A percentile compares a stretch with the other conserved stretches of the same genome.
Conservation (phyloP, 345 rosid genomes). For the Eucalyptus pumila region DNA sequence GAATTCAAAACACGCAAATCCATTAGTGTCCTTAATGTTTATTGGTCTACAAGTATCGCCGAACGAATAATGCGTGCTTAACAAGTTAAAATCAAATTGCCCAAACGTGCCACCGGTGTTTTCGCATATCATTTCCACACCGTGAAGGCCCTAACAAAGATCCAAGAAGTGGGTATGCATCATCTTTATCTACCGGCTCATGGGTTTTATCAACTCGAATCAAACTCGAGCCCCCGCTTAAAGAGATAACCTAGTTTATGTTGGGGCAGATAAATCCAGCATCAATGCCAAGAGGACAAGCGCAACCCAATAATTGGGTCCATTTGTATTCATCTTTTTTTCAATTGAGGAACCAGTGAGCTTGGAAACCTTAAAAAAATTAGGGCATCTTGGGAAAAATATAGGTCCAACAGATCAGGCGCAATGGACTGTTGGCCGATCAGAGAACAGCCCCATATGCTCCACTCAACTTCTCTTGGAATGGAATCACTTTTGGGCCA, state of each 20-base stretch:
- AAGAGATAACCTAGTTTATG: background rate
- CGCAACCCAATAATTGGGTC: background rate
- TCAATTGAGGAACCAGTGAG: background rate
- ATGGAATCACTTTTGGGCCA: background rate
- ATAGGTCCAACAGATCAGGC: background rate
- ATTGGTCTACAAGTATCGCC: background rate
- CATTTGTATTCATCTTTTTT: background rate
- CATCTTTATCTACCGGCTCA: background rate
- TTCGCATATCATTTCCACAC: background rate
- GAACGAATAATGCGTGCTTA: background rate
- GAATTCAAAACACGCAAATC: background rate
- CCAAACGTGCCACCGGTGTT: background rate
- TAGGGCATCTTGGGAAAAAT: background rate
- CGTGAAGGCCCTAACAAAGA: background rate
- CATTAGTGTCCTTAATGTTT: background rate
- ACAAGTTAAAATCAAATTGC: background rate
- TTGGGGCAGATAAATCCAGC: background rate
- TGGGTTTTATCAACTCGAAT: background rate
- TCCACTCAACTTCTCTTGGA: background rate
- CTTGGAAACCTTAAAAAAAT: background rate
- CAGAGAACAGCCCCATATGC: background rate
- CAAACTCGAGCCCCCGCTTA: background rate
- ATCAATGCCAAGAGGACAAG: background rate
- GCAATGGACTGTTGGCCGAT: background rate
- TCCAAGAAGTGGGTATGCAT: background rate